Evolutionary conservation across 768 basidiomycete genomes (phyloP).

Genomic region (Leccinum subtestaceum): DNA sequence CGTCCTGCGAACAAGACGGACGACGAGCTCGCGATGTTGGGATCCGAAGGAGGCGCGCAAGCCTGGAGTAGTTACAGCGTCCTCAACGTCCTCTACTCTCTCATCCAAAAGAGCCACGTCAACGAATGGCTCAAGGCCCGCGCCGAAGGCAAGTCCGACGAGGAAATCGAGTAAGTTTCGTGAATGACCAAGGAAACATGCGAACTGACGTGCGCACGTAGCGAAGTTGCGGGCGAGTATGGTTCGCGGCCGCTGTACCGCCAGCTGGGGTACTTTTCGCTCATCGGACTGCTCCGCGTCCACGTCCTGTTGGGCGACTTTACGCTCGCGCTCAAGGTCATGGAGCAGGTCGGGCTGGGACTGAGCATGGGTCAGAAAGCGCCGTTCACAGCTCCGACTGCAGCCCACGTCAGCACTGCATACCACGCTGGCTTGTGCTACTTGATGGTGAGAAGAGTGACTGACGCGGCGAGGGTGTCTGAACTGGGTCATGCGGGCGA

Average conservation of each 20-base stretch:
- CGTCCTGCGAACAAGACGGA: slow-evolving; percentile 83
- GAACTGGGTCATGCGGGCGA: slow-evolving; percentile 94
- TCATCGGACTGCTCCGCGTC: slow-evolving; percentile 92
- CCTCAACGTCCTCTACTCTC: slow-evolving; percentile 95
- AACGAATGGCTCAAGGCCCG: slow-evolving; percentile 89
- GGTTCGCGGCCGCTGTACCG: slow-evolving; percentile 87
- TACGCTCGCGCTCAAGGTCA: slow-evolving; percentile 89
- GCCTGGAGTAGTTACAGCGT: slow-evolving; percentile 99
- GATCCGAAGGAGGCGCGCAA: slow-evolving; percentile 70
- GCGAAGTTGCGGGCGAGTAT: slow-evolving; percentile 88
- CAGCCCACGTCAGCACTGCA: slow-evolving; percentile 93
- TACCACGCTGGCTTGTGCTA: slow-evolving; percentile 98
- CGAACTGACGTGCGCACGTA: slow-evolving; percentile 28
- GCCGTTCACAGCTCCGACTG: slow-evolving; percentile 90
- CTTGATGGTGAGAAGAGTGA: slow-evolving; percentile 89
- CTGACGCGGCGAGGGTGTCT: slow-evolving; percentile 94
- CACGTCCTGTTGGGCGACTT: slow-evolving; percentile 96
- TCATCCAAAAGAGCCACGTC: slow-evolving; percentile 96
- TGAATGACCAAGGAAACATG: neutral
- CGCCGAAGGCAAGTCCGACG: slow-evolving; percentile 72
- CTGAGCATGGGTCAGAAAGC: slow-evolving; percentile 91
- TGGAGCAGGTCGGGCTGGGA: slow-evolving; percentile 91
- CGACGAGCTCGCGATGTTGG: slow-evolving; percentile 82
- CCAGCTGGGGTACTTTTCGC: slow-evolving; percentile 94
- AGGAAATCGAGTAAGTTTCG: slow-evolving; percentile 75